Base-by-base conservation (phyloP, 108 stramenopile genomes). In the Pseudonitzschia multiseries region DNA sequence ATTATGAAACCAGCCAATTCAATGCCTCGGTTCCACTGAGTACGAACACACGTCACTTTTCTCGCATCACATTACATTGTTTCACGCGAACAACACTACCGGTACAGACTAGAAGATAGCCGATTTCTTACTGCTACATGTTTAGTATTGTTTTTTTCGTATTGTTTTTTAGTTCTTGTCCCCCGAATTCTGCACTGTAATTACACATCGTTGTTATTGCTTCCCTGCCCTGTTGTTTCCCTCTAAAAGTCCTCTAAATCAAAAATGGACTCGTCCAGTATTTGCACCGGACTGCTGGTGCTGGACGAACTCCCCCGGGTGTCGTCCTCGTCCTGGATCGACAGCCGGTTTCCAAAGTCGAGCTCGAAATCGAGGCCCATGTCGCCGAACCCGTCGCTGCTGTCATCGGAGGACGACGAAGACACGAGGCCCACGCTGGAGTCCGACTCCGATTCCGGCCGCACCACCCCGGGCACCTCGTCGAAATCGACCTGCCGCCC, bases 401-500 rank as follows among this genome's bases (percentile, higher is more conserved):
- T 33, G 14, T 62, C 61, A 48, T 48, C 46, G n/a, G 61, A n/a
- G n/a, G n/a, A n/a, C n/a, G n/a, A 56, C 9, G 12, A 9, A 56
- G 54, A 24, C 22, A 56, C 26, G 17, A 48, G 13, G 1, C 13
- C 46, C 1, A 48, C 46, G 12, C 46, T 48, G 22, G 36, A 40
- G 12, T 62, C 61, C 4, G n/a, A n/a, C 4, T 33, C 28, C 4
- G 64, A 41, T 42, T 65, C 64, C 3, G 66, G 46, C 4, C 46
- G 66, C 5, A 79, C 69, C 8, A 79, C 69, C 13, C 79, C 79
- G 17, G 79, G 79, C 17, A 79, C 73, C 53, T 74, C 73, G 17
- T 87, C 88, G 75, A 91, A 91, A 76, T 92, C 87, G 43, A 91
- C 85, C 14, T 81, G 44, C 27, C 85, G 86, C 56, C 79, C 79